Conservation (phyloP, 2,329 filamentous ascomycete species). For the Xylaria sp. region DNA sequence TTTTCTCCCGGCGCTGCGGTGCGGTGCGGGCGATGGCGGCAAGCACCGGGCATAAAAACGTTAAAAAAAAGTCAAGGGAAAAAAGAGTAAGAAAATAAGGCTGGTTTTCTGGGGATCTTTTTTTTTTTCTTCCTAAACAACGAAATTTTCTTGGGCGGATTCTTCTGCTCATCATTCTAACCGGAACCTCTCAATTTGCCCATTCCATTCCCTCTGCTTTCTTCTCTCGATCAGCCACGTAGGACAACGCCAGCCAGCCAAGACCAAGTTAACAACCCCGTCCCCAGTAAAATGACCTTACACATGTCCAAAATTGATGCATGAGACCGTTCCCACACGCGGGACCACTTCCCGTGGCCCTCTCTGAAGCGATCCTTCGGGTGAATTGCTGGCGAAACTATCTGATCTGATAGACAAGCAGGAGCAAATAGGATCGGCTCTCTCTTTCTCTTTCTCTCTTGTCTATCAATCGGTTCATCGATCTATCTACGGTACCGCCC, state of each 20-base stretch:
- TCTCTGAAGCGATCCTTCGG: neutral
- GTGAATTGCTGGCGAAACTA: neutral
- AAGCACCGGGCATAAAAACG: neutral
- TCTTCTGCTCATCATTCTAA: constrained; percentile 10
- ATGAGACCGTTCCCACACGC: neutral
- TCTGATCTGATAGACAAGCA: neutral
- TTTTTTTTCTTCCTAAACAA: neutral
- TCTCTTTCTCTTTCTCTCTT: neutral
- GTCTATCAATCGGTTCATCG: no score
- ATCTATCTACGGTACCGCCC: no score
- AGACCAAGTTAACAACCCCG: neutral
- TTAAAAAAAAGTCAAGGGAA: neutral
- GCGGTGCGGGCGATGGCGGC: no score
- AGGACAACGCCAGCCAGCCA: constrained; percentile 12
- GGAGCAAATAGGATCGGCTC: neutral
- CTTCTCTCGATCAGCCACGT: constrained; percentile 19
- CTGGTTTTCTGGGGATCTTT: neutral
- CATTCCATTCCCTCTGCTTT: constrained; percentile 11
- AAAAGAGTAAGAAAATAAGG: neutral
- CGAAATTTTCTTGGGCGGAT: constrained; percentile 7
- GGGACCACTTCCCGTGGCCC: neutral
- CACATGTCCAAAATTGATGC: constrained; percentile 16
- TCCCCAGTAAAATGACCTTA: neutral
- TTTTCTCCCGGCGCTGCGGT: no score
- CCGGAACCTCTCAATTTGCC: constrained; percentile 15